These are phyloP conservation scores for Epichloe sp. DNA, from an alignment of 2,329 filamentous ascomycete species.

Conservation along the genomic window DNA sequence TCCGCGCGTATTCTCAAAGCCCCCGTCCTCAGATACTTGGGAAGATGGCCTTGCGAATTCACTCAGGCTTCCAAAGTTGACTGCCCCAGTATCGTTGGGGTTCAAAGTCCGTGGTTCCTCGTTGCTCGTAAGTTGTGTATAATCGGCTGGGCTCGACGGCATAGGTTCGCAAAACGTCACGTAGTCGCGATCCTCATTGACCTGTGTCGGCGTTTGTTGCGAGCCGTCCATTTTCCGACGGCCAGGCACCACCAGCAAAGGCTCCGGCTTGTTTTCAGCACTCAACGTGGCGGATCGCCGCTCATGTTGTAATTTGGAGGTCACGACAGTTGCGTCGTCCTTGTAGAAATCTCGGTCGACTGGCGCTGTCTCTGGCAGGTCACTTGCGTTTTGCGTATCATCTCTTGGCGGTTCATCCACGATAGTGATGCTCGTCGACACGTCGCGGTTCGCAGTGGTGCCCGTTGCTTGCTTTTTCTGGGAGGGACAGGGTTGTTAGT, in stretches of 20 bases:
- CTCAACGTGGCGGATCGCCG: background rate
- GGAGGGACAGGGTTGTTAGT: background rate
- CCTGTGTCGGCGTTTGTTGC: constrained; percentile 41
- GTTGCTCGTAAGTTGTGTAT: constrained; percentile 15
- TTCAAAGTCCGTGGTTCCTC: constrained; percentile 25
- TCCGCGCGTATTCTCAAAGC: constrained; percentile 24
- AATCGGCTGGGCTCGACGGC: constrained; percentile 16
- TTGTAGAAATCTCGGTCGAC: background rate
- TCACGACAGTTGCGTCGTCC: background rate
- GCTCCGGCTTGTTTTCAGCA: background rate
- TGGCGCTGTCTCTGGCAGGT: constrained; percentile 1
- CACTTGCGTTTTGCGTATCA: constrained; percentile 1
- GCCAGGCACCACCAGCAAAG: background rate
- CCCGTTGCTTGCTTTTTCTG: constrained; percentile 5
- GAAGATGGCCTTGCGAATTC: constrained; percentile 24
- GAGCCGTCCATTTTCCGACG: constrained; percentile 28
- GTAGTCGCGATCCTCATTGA: constrained; percentile 44
- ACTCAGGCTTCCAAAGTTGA: constrained; percentile 29
- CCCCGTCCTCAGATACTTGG: constrained; percentile 28
- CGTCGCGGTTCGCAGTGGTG: background rate
- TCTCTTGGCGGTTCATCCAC: background rate
- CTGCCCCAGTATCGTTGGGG: constrained; percentile 37
- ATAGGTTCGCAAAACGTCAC: constrained; percentile 25
- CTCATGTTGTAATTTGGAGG: constrained; percentile 7
- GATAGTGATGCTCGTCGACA: background rate